Conservation (phyloP, 2,329 filamentous ascomycete genomes). For the Neobulgaria alba region DNA sequence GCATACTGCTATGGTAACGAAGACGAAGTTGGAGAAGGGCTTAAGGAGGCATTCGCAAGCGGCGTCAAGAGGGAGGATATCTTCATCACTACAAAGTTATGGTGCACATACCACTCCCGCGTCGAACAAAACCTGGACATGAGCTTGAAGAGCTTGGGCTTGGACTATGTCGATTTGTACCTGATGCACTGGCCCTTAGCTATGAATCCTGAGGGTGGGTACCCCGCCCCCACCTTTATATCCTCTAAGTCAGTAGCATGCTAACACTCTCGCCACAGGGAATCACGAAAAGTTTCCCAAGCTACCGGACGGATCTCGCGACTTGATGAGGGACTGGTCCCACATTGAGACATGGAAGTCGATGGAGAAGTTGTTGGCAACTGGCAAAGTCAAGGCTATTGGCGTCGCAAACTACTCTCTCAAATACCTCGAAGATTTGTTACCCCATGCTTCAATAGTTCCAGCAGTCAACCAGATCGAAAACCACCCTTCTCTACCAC, state of each 20-base stretch:
- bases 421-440: conserved; percentile 29
- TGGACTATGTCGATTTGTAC: conserved; percentile 76
- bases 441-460: conserved; percentile 35
- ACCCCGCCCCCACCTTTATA: conserved; percentile 17
- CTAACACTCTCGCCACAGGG: conserved; percentile 28
- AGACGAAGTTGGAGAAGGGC: conserved; percentile 69
- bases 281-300: conserved; percentile 70
- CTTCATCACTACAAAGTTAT: conserved; percentile 60
- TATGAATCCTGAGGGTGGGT: conserved; percentile 64
- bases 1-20: conserved; percentile 77
- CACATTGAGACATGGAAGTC: conserved; percentile 71
- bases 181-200: conserved; percentile 79
- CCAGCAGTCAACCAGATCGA: conserved; percentile 54
- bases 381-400: conserved; percentile 44
- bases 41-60: conserved; percentile 50
- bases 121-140: conserved; percentile 63
- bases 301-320: conserved; percentile 62
- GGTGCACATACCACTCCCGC: conserved; percentile 66
- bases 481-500: conserved; percentile 48
- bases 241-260: background rate
- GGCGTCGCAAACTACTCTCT: conserved; percentile 37
- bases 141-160: conserved; percentile 62
- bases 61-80: conserved; percentile 57
- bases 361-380: conserved; percentile 57
- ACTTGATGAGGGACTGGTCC: conserved; percentile 60